Evolutionary conservation across 2,329 filamentous ascomycete genomes (phyloP), one percentile per base, ranked within the genome.

Genomic region (Aureobasidium sp.): DNA sequence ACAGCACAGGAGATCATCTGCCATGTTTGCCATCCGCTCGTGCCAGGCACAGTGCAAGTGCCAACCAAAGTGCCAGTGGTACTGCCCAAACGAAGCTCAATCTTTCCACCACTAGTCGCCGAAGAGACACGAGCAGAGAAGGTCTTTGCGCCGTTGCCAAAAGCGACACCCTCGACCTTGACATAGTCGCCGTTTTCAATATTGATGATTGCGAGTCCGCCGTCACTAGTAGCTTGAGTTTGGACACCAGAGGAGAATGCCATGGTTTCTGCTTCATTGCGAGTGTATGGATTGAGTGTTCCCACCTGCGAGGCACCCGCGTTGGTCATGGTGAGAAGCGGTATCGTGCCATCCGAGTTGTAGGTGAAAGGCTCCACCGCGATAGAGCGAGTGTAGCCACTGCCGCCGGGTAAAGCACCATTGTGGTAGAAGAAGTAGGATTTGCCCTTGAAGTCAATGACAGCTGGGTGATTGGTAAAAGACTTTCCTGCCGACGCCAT

Each of bases 401-500:
- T 62, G 11, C 52, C 61, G 37, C 56, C 56, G 8, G 36, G 42
- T 5, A 55, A 45, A 39, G 55, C 61, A 29, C 52, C 31, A 34
- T 53, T 62, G 52, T 62, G 61, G 44, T 62, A 62, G 31, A 55
- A 57, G 22, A 62, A 58, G 52, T 62, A 62, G 20, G 51, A 57
- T 31, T 62, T 62, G 42, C n/a, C 36, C 17, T 48, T 48, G 52
- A 57, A 62, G 47, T 62, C 52, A 34, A 62, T 55, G 42, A 55
- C 52, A 25, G 52, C 61, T 17, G 61, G 56, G 44, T 62, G 61
- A 22, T 53, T 57, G 42, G 61, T 58, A 41, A 55, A 57, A 11
- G 52, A 58, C 27, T 52, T 52, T 36, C 48, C 48, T 36, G 61
- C 44, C 39, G 42, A 62, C 39, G 53, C 61, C 52, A 62, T 53